These are phyloP conservation scores for Penicillium fuscoglaucum DNA, from an alignment of 2,329 filamentous ascomycete species.

Conservation along the genomic window DNA sequence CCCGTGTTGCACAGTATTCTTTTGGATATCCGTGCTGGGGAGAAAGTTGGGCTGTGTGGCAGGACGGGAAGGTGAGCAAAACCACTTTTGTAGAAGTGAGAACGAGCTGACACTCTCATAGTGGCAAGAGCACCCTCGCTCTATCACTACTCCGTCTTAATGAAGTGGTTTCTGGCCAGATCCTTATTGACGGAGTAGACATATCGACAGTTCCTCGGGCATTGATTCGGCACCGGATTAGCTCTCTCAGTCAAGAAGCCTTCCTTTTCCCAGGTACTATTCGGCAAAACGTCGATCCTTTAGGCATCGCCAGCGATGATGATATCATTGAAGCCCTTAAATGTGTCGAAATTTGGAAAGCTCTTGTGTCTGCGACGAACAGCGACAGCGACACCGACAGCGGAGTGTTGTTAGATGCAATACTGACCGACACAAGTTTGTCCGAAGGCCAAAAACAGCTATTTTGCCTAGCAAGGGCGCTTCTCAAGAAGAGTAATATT, in stretches of 20 bases:
- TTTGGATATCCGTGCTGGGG: slow-evolving; percentile 28
- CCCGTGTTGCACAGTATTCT: slow-evolving; percentile 30
- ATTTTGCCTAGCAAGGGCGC: slow-evolving; percentile 69
- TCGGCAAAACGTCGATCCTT: slow-evolving; percentile 33
- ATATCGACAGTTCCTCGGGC: slow-evolving; percentile 20
- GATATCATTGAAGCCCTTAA: slow-evolving; percentile 26
- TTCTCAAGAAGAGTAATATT: slow-evolving; percentile 38
- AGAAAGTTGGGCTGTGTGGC: slow-evolving; percentile 40
- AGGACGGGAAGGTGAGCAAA: slow-evolving; percentile 18
- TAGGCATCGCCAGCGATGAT: slow-evolving; percentile 16
- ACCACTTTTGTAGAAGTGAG: too few species aligned
- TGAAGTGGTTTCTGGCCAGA: slow-evolving; percentile 27
- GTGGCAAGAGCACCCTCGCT: slow-evolving; percentile 26
- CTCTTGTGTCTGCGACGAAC: slow-evolving; percentile 17
- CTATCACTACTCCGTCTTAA: slow-evolving; percentile 29
- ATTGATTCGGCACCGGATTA: slow-evolving; percentile 22
- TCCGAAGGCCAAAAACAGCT: slow-evolving; percentile 74
- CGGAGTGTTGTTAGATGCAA: slow-evolving; percentile 19
- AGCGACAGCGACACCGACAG: slow-evolving; percentile 2
- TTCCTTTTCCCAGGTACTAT: slow-evolving; percentile 27
- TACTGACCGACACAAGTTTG: slow-evolving; percentile 49
- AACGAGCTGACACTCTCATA: not conserved
- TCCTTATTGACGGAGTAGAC: slow-evolving; percentile 30
- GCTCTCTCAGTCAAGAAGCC: slow-evolving; percentile 30
- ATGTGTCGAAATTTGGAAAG: slow-evolving; percentile 27